Evolutionary conservation across 179 eudicot genomes (phyloP).

Genomic region (Silene noctiflora): DNA sequence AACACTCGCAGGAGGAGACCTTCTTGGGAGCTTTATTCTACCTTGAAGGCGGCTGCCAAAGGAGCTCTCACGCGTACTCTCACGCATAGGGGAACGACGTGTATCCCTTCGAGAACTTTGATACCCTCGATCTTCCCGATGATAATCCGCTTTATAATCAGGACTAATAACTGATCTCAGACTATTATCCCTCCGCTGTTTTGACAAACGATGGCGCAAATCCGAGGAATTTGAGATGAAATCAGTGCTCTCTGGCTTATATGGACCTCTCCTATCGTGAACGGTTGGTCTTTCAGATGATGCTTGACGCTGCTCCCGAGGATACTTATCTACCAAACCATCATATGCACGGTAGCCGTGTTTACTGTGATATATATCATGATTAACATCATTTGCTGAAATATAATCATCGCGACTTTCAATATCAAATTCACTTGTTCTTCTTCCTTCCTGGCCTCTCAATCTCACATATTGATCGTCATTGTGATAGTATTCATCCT

Average conservation of each 20-base stretch:
- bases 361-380: slow-evolving; percentile 43
- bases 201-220: slow-evolving; percentile 70
- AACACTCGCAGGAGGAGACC: slow-evolving; percentile 44
- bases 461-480: slow-evolving; percentile 57
- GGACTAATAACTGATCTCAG: slow-evolving; percentile 62
- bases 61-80: slow-evolving; percentile 44
- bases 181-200: slow-evolving; percentile 60
- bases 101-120: slow-evolving; percentile 43
- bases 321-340: slow-evolving; percentile 45
- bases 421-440: slow-evolving; percentile 45
- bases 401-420: slow-evolving; percentile 43
- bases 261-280: slow-evolving; percentile 52
- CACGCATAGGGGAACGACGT: slow-evolving; percentile 39
- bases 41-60: slow-evolving; percentile 72
- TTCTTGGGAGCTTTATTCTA: slow-evolving; percentile 68
- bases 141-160: slow-evolving; percentile 42
- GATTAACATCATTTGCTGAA: slow-evolving; percentile 40
- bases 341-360: slow-evolving; percentile 53
- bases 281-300: slow-evolving; percentile 53
- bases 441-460: slow-evolving; percentile 47
- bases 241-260: slow-evolving; percentile 41
- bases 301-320: slow-evolving; percentile 47
- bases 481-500: slow-evolving; percentile 57
- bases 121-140: slow-evolving; percentile 42
- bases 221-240: slow-evolving; percentile 40